A percentile compares a stretch with the other conserved stretches of the same genome.
These are phyloP conservation scores for Aspergillus viridinutans DNA, from an alignment of 2,329 filamentous ascomycete species.

Conservation along the genomic window DNA sequence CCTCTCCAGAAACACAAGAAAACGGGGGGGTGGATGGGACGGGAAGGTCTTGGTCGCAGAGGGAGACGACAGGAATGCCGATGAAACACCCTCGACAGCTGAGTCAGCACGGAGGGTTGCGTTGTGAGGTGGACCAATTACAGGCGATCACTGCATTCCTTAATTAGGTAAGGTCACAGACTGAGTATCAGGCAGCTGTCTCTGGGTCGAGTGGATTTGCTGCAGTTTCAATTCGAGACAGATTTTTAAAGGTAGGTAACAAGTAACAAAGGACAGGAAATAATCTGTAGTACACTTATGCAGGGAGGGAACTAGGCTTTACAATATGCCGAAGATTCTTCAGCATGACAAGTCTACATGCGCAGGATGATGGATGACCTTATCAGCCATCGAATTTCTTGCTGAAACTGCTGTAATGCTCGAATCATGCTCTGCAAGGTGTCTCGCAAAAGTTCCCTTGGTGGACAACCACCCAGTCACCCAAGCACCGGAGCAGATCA, in stretches of 20 bases:
- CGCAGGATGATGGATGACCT: background rate
- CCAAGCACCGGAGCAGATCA: background rate
- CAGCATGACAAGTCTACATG: background rate
- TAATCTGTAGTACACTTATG: background rate
- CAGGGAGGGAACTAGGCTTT: background rate
- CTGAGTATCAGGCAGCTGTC: background rate
- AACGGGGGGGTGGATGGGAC: constrained; percentile 6
- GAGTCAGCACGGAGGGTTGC: constrained; percentile 14
- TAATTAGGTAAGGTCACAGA: background rate
- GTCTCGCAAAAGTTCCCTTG: background rate
- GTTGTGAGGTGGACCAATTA: constrained; percentile 5
- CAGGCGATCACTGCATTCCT: background rate
- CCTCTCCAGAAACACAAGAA: background rate
- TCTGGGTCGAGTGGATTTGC: background rate
- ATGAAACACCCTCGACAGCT: constrained; percentile 14
- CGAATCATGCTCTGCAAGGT: too few relatives aligned
- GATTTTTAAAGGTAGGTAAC: background rate
- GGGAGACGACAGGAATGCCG: constrained; percentile 20
- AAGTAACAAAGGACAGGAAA: background rate
- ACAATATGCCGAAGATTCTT: background rate
- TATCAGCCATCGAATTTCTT: background rate
- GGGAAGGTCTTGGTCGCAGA: constrained; percentile 10
- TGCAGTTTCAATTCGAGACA: background rate
- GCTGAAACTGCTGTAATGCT: background rate
- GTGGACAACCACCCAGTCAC: background rate